A percentile compares a stretch with the other conserved stretches of the same genome.
Conservation (phyloP, 345 rosid genomes). For the Corchorus capsularis region DNA sequence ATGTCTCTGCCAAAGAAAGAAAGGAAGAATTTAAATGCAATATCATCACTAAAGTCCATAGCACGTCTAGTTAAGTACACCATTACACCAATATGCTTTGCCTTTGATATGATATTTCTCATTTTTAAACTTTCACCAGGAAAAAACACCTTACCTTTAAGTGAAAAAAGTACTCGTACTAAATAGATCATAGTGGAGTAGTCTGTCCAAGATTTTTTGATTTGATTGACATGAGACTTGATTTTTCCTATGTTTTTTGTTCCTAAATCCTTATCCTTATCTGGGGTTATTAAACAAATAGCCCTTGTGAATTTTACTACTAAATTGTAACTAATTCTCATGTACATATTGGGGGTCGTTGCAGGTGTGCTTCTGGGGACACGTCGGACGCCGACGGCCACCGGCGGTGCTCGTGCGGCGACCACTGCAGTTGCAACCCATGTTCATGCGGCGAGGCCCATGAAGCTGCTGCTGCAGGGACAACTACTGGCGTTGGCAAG, state of each 20-base stretch:
- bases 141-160: no score
- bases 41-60: no score
- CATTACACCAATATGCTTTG: no score
- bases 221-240: not conserved
- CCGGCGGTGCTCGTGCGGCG: conserved; percentile 53
- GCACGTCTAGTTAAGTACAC: no score
- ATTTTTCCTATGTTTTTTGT: not conserved
- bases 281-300: not conserved
- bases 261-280: not conserved
- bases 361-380: not conserved
- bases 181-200: no score
- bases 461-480: not conserved
- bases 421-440: conserved; percentile 64
- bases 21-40: no score
- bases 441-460: conserved; percentile 45
- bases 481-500: conserved; percentile 23
- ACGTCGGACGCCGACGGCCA: conserved; percentile 23
- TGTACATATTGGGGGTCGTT: not conserved
- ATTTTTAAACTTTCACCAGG: no score
- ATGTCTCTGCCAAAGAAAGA: not conserved
- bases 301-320: not conserved
- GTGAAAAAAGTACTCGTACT: no score
- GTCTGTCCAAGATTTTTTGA: not conserved
- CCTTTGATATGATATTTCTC: no score
- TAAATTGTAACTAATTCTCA: no score